Evolutionary conservation across 441 rosid genomes (phyloP).

Genomic region (Hypseocharis bilobata): DNA sequence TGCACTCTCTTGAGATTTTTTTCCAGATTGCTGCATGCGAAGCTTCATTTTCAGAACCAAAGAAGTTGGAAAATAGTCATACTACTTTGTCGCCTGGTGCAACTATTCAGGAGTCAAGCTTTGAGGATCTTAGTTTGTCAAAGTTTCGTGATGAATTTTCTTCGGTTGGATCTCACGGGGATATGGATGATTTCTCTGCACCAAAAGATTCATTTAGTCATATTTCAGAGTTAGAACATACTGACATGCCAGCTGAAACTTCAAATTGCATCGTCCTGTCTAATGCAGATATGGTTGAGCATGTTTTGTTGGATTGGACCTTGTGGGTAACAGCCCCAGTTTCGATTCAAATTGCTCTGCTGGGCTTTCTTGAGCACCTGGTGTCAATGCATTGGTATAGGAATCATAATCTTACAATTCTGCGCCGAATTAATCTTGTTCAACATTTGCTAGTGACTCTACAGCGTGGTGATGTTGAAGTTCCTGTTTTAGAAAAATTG

Average conservation of each 20-base stretch:
- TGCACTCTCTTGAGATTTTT: conserved; percentile 94
- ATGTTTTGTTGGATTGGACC: conserved; percentile 99
- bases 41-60: conserved; percentile 96
- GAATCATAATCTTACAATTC: conserved; percentile 90
- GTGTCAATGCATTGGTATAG: conserved; percentile 99
- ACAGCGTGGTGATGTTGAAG: conserved; percentile 99
- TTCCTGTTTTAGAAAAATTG: conserved; percentile 90
- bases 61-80: conserved; percentile 47
- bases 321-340: conserved; percentile 92
- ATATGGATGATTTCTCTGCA: conserved; percentile 86
- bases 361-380: conserved; percentile 94
- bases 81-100: conserved; percentile 41
- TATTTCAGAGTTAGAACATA: conserved; percentile 84
- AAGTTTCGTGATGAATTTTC: conserved; percentile 82
- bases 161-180: conserved; percentile 90
- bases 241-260: conserved; percentile 73
- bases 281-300: conserved; percentile 98
- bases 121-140: conserved; percentile 72
- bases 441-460: conserved; percentile 91
- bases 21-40: conserved; percentile 99
- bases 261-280: conserved; percentile 97
- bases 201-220: conserved; percentile 89
- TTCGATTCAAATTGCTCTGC: conserved; percentile 81
- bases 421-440: conserved; percentile 91
- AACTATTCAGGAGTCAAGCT: conserved; percentile 55